phyloP scores from a whole-genome alignment of 495 filamentous ascomycete genomes.

The Cladorrhinum samala region DNA sequence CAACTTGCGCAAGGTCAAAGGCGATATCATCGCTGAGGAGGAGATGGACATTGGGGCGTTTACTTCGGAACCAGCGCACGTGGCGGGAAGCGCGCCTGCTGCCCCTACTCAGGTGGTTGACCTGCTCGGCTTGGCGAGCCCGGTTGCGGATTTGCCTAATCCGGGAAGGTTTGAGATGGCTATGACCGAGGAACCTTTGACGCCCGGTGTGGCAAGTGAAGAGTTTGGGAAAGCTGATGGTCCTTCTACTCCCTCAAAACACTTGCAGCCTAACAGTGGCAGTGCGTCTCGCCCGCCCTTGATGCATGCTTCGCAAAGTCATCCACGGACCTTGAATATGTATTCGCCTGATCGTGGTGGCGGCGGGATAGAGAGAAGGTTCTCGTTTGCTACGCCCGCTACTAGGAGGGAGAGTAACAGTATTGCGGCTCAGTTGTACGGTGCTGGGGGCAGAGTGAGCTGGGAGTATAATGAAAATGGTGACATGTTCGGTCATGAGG shows the following conservation, averaged over 20 bases:
- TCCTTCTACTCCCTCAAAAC: neutral
- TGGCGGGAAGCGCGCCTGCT: slow-evolving; percentile 44
- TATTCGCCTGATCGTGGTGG: slow-evolving; percentile 34
- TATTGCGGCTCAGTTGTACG: slow-evolving; percentile 41
- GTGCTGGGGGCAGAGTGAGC: neutral
- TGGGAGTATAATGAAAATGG: slow-evolving; percentile 15
- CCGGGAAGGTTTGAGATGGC: slow-evolving; percentile 80
- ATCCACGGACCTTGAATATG: slow-evolving; percentile 34
- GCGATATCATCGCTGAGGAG: slow-evolving; percentile 23
- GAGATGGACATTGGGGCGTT: slow-evolving; percentile 22
- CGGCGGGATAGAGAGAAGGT: slow-evolving; percentile 24
- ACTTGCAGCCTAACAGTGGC: neutral
- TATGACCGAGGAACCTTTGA: slow-evolving; percentile 8
- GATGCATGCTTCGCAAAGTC: slow-evolving; percentile 19
- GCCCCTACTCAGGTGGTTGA: slow-evolving; percentile 42
- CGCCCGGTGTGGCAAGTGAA: neutral
- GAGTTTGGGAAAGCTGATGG: neutral
- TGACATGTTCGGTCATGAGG: slow-evolving; percentile 67
- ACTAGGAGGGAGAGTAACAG: slow-evolving; percentile 31
- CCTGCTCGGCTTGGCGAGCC: slow-evolving; percentile 60
- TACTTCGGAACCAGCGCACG: slow-evolving; percentile 9
- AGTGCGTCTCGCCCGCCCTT: slow-evolving; percentile 9
- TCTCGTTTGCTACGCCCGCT: slow-evolving; percentile 35
- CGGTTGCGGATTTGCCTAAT: slow-evolving; percentile 63
- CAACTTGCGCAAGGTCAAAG: neutral